Conservation (phyloP, 2,329 filamentous ascomycete genomes). For the Fusarium agapanthi region DNA sequence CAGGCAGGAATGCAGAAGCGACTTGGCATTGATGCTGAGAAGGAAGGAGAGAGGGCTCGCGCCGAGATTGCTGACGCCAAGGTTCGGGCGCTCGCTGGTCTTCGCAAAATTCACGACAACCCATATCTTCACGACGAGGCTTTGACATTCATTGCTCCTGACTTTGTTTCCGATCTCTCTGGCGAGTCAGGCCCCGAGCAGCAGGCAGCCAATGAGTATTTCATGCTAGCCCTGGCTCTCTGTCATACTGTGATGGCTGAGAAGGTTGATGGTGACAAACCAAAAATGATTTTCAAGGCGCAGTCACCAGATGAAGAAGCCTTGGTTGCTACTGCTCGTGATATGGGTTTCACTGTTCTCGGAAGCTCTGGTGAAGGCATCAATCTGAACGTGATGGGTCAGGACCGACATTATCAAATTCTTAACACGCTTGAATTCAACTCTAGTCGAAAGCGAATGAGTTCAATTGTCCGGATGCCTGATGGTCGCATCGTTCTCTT, state of each 20-base stretch:
- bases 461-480: conserved; percentile 94
- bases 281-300: conserved; percentile 93
- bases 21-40: conserved; percentile 85
- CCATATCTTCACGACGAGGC: conserved; percentile 90
- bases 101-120: conserved; percentile 85
- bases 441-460: conserved; percentile 96
- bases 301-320: conserved; percentile 98
- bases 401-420: conserved; percentile 85
- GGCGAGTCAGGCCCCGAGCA: conserved; percentile 82
- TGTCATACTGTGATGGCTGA: conserved; percentile 98
- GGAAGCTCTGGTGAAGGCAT: conserved; percentile 83
- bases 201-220: conserved; percentile 79
- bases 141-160: conserved; percentile 89
- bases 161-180: conserved; percentile 84
- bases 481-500: conserved; percentile 88
- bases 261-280: conserved; percentile 85
- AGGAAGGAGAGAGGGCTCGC: conserved; percentile 75
- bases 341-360: conserved; percentile 93
- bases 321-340: conserved; percentile 90
- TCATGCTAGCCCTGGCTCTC: conserved; percentile 95
- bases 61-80: conserved; percentile 84
- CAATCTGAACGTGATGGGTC: conserved; percentile 84
- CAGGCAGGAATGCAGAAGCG: conserved; percentile 96
- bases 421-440: conserved; percentile 98
- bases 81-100: conserved; percentile 72